phyloP scores from a whole-genome alignment of 345 rosid genomes.

The Aquilaria sinensis region DNA sequence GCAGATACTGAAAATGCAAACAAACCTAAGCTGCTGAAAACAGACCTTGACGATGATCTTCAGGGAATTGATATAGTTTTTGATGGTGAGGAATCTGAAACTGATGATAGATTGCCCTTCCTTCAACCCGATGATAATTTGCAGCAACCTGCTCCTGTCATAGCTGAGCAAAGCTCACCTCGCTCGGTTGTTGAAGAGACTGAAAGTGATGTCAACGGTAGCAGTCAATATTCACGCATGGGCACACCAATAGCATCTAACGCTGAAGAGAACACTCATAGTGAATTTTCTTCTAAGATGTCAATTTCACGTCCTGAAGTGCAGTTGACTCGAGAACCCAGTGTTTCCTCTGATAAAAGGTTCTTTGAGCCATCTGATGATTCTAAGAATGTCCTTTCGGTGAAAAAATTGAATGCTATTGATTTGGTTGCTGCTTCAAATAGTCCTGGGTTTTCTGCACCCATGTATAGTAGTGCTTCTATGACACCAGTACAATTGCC shows the following conservation, averaged over 20 bases:
- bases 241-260: constrained; percentile 65
- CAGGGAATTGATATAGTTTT: constrained; percentile 93
- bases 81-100: constrained; percentile 91
- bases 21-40: constrained; percentile 71
- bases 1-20: constrained; percentile 46
- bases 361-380: constrained; percentile 72
- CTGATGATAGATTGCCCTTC: constrained; percentile 82
- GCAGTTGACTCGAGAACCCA: constrained; percentile 67
- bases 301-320: constrained; percentile 67
- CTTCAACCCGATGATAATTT: constrained; percentile 91
- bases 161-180: constrained; percentile 72
- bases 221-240: constrained; percentile 59
- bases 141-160: constrained; percentile 65
- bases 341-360: constrained; percentile 80
- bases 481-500: constrained; percentile 36
- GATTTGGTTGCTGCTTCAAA: constrained; percentile 40
- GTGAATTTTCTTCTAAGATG: constrained; percentile 90
- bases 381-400: constrained; percentile 39
- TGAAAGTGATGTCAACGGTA: constrained; percentile 73
- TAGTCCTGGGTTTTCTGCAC: constrained; percentile 40
- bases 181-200: constrained; percentile 94
- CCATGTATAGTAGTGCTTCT: constrained; percentile 42
- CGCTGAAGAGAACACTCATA: constrained; percentile 67
- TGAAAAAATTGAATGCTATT: constrained; percentile 30
- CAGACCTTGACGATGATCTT: constrained; percentile 89